Conservation (phyloP, 1,284 basidiomycete species). For the Volvariella surrecta region DNA sequence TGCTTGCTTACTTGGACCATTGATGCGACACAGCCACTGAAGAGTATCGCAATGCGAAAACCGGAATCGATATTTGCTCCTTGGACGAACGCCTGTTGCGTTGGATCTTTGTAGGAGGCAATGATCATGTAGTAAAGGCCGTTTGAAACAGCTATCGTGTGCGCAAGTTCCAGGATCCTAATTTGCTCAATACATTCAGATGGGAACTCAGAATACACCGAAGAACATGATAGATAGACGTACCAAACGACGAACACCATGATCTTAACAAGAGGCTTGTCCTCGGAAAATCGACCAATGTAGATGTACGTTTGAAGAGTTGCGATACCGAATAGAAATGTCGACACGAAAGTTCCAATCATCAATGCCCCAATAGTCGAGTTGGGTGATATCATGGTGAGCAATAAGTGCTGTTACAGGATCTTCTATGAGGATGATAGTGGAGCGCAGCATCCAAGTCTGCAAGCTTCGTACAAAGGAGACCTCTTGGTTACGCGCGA, state of each 20-base stretch:
- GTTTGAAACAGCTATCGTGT: neutral
- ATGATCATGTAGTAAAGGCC: slow-evolving; percentile 1
- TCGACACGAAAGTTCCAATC: neutral
- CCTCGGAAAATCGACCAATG: neutral
- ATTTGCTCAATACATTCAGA: neutral
- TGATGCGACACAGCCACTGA: neutral
- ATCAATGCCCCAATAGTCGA: neutral
- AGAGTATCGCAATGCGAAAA: neutral
- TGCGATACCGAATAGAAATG: neutral
- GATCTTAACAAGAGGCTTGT: neutral
- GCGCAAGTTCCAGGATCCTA: neutral
- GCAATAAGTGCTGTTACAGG: too few species aligned
- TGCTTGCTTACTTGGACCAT: neutral
- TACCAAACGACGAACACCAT: slow-evolving; percentile 1
- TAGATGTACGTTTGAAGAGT: neutral
- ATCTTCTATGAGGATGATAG: too few species aligned
- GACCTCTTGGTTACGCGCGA: too few species aligned
- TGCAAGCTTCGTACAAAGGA: too few species aligned
- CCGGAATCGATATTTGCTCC: neutral
- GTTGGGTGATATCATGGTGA: neutral
- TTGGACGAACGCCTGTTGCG: neutral
- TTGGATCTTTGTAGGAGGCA: neutral
- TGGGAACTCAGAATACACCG: neutral
- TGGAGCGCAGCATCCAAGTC: too few species aligned
- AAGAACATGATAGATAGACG: neutral